A percentile compares a stretch with the other conserved stretches of the same genome.
Conservation (phyloP, 306 rosid genomes). For the Trifolium repens region DNA sequence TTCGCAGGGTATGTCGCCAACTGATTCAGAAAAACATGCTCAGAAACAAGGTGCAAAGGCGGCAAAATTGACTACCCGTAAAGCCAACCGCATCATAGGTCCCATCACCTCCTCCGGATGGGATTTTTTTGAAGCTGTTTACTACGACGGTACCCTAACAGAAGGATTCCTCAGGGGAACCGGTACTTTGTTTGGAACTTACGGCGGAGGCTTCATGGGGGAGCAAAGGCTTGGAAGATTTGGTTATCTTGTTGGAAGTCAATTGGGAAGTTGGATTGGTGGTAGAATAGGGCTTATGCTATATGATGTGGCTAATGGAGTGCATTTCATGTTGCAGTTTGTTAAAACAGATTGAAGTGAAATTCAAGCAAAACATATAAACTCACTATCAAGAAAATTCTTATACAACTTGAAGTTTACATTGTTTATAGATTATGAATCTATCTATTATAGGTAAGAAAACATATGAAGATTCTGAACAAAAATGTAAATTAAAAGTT, state of each 20-base stretch:
- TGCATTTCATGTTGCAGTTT: conserved; percentile 64
- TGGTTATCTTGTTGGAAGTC: conserved; percentile 92
- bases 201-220: conserved; percentile 68
- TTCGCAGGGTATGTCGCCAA: conserved; percentile 56
- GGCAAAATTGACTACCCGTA: conserved; percentile 66
- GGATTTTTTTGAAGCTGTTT: conserved; percentile 89
- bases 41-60: conserved; percentile 76
- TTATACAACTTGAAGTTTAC: conserved; percentile 41
- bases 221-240: conserved; percentile 80
- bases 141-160: conserved; percentile 72
- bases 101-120: conserved; percentile 87
- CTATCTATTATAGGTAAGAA: conserved; percentile 39
- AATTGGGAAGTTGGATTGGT: conserved; percentile 89
- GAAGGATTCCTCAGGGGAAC: conserved; percentile 81
- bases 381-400: conserved; percentile 41
- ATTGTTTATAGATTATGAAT: conserved; percentile 38
- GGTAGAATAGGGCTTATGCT: conserved; percentile 87
- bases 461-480: conserved; percentile 53
- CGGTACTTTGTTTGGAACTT: conserved; percentile 78
- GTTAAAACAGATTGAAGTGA: conserved; percentile 43
- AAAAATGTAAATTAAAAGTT: conserved; percentile 46
- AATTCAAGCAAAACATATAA: conserved; percentile 39
- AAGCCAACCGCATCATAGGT: conserved; percentile 69
- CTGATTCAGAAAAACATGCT: conserved; percentile 62
- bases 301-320: conserved; percentile 78